Evolutionary conservation across 768 basidiomycete species (phyloP), one percentile per base, ranked within the genome.

Genomic region (Collybia nuda): DNA sequence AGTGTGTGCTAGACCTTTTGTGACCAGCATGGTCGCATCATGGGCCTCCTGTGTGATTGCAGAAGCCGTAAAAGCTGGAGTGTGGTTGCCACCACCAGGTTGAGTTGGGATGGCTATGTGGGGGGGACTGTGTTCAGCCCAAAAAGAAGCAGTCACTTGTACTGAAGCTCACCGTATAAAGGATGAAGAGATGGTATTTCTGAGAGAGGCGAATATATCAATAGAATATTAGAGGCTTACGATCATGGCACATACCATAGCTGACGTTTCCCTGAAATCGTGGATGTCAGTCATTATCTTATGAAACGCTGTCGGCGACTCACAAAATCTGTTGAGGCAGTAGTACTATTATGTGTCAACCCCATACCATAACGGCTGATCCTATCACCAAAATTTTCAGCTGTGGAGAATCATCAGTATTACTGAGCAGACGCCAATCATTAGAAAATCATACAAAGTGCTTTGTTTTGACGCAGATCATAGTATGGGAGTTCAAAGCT

Each of bases 281-380:
- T 23, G 44, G 26, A 26, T 21, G 24, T 54, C 7, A 51, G 28
- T 40, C 17, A 51, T 44, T 50, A 52, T 26, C 46, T 29, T 43
- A 37, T 5, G 22, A 40, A 40, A 41, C 56, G 41, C 40, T 41
- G 49, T 40, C 35, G 32, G 32, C 49, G 24, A 73, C 86, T 71
- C 54, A 90, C 89, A 63, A 90, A 90, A 65, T 91, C 89, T 7
- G 89, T 89, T 4, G 87, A 90, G 2, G 86, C 88, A 15, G 80
- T 70, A 3, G 74, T 67, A 8, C 60, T 67, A 38, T 47, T 51
- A 5, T 59, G 51, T 5, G 57, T 63, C 2, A 67, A 63, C 26
- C 55, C 57, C 62, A 80, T 59, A 14, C 75, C 79, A 53, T 80
- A 86, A 37, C 66, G 67, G 38, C 57, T 63, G 53, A 78, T 74